Evolutionary conservation across 805 yeast species (phyloP).

Genomic region (Yarrowia osloensis): DNA sequence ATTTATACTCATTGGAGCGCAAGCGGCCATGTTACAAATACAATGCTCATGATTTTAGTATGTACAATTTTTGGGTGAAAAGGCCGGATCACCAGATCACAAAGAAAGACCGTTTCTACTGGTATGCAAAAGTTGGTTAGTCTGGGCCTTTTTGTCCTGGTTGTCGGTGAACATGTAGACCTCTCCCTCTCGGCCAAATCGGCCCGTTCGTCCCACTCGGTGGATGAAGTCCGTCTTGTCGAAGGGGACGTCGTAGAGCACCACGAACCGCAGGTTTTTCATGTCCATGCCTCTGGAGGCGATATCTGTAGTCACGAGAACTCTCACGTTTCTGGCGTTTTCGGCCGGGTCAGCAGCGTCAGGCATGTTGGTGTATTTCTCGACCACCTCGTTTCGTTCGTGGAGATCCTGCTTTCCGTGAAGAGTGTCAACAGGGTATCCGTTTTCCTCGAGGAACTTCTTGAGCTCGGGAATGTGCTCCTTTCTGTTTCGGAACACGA

Average conservation of each 20-base stretch:
- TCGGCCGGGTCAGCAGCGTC: slow-evolving; percentile 35
- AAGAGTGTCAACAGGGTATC: slow-evolving; percentile 63
- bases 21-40: too few species aligned
- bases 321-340: slow-evolving; percentile 50
- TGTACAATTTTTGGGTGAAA: background rate
- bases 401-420: slow-evolving; percentile 65
- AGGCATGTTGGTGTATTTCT: slow-evolving; percentile 58
- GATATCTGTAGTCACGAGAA: slow-evolving; percentile 84
- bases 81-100: background rate
- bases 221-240: slow-evolving; percentile 85
- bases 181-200: slow-evolving; percentile 87
- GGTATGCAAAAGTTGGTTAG: slow-evolving; percentile 45
- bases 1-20: too few species aligned
- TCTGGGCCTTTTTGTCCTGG: slow-evolving; percentile 70
- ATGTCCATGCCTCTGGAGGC: slow-evolving; percentile 90
- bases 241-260: slow-evolving; percentile 82
- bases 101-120: slow-evolving; percentile 22
- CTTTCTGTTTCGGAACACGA: slow-evolving; percentile 81
- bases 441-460: slow-evolving; percentile 53
- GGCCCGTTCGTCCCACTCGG: slow-evolving; percentile 90
- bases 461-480: slow-evolving; percentile 62
- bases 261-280: slow-evolving; percentile 74
- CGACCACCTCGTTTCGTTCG: slow-evolving; percentile 59
- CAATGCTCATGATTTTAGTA: slow-evolving; percentile 27
- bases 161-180: slow-evolving; percentile 78